These are phyloP conservation scores for Coemansia sp. DNA, from an alignment of 192 early-diverging fungal genomes.

Conservation along the genomic window DNA sequence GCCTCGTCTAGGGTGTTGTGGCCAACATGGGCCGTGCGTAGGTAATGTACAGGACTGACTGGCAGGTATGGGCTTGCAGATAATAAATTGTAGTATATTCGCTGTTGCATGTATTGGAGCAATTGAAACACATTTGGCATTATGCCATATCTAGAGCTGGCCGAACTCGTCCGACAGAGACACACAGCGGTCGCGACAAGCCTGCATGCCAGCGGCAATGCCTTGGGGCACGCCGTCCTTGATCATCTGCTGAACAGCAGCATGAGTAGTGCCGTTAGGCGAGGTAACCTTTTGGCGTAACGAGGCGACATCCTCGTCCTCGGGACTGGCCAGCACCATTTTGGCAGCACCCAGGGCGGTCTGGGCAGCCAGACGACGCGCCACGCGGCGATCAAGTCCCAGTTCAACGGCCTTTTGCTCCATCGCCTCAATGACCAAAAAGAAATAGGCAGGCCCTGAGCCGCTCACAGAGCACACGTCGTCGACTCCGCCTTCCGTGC, in stretches of 20 bases:
- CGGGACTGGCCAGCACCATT: conserved; percentile 62
- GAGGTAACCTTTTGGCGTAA: conserved; percentile 85
- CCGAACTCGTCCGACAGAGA: conserved; percentile 41
- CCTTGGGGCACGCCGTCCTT: conserved; percentile 41
- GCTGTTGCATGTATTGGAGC: not conserved
- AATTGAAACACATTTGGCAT: not conserved
- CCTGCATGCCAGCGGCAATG: conserved; percentile 19
- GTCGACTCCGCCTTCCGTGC: conserved; percentile 70
- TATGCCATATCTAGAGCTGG: conserved; percentile 17
- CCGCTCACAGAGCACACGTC: conserved; percentile 86
- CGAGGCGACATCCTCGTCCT: conserved; percentile 65
- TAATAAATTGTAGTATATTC: not conserved
- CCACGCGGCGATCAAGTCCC: conserved; percentile 70
- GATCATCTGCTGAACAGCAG: conserved; percentile 76
- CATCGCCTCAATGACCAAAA: conserved; percentile 85
- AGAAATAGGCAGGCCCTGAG: conserved; percentile 95
- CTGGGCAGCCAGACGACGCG: conserved; percentile 77
- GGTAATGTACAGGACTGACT: too few relatives aligned
- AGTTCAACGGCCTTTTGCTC: conserved; percentile 72
- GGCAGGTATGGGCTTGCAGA: too few relatives aligned
- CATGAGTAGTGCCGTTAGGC: conserved; percentile 91
- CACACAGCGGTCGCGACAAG: conserved; percentile 26
- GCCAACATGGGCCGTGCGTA: too few relatives aligned
- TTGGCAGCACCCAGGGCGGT: conserved; percentile 87
- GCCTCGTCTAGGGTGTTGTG: too few relatives aligned